Evolutionary conservation across 495 filamentous ascomycete genomes (phyloP).

Genomic region (Hypoxylon fuscum): DNA sequence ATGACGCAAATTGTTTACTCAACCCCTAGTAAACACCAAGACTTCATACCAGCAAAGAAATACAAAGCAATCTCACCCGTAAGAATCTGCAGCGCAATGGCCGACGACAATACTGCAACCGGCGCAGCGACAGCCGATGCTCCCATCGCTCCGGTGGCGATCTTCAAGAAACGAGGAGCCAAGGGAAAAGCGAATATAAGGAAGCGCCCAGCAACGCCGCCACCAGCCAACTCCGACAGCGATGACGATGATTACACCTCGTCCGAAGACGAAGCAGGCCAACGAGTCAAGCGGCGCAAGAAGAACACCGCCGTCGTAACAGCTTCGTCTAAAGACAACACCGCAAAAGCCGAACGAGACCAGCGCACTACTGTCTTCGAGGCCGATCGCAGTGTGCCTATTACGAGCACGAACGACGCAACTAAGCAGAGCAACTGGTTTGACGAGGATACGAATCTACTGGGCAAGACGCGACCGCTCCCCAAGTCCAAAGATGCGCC

Average conservation of each 20-base stretch:
- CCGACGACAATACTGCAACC: slow-evolving; percentile 38
- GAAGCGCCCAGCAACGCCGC: slow-evolving; percentile 85
- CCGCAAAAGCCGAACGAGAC: slow-evolving; percentile 52
- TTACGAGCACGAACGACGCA: slow-evolving; percentile 82
- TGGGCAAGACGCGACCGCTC: slow-evolving; percentile 67
- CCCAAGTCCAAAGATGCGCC: slow-evolving; percentile 32
- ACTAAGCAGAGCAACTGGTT: slow-evolving; percentile 94
- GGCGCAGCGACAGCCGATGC: slow-evolving; percentile 40
- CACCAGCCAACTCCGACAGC: slow-evolving; percentile 67
- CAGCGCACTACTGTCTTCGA: slow-evolving; percentile 64
- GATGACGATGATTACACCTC: slow-evolving; percentile 71
- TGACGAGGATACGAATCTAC: slow-evolving; percentile 72
- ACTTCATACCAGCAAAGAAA: background rate
- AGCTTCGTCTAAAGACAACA: slow-evolving; percentile 57
- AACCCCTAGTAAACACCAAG: background rate
- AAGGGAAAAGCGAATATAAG: slow-evolving; percentile 81
- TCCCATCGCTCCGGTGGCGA: slow-evolving; percentile 58
- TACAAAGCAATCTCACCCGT: background rate
- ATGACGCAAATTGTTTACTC: slow-evolving; percentile 1
- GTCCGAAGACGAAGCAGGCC: slow-evolving; percentile 79
- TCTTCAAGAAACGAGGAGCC: slow-evolving; percentile 87
- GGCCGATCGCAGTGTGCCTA: slow-evolving; percentile 64
- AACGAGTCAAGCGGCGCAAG: slow-evolving; percentile 78
- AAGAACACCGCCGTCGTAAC: slow-evolving; percentile 71
- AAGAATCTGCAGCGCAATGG: slow-evolving; percentile 38